Evolutionary conservation across 192 early-diverging fungal genomes (phyloP), one percentile per base, ranked within the genome.

Genomic region (Diversispora eburnea): DNA sequence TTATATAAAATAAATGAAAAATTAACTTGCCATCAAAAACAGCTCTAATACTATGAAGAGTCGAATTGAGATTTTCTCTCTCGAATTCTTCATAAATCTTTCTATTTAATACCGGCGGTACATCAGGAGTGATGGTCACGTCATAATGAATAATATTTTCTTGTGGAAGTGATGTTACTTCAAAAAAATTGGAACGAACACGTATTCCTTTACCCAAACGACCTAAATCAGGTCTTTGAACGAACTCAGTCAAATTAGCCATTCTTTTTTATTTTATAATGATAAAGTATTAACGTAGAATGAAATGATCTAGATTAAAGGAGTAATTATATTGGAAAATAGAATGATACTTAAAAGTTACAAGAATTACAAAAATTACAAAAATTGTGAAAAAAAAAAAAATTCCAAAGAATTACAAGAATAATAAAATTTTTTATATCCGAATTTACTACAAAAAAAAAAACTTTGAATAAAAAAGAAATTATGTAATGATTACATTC

Each of bases 121-220:
- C 89, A 56, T 92, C 88, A 8, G 94, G 92, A 10, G 77, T 77
- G 39, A 98, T 87, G 9, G 79, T 84, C 8, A 98, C 79, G 71
- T 94, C 92, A 80, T 95, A 96, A 73, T 96, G 96, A 80, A 93
- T 84, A 56, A 98, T 87, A 5, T 82, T 84, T 5, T 74, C 78
- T 41, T 84, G 67, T 6, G 90, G 88, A 22, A 91, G 85, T 54
- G 84, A 78, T 45, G 71, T 77, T 51, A 96, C 74, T 72, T 90
- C 87, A 81, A 94, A 91, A 73, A 91, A 90, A 84, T 96, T 98
- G n/a, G 81, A 78, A 0, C 81, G 70, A 7, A 92, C 84, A 9
- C 75, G 76, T 10, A 81, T 69, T 17, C 65, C 55, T 8, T 71
- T 74, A 33, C 90, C 88, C 17, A 43, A 48, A 10, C 46, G 79